Percentiles rank a stretch among this genome's conserved stretches.
These are phyloP conservation scores for Amoeboaphelidium protococcarum DNA, from an alignment of 371 early-diverging fungal genomes.

Conservation along the genomic window DNA sequence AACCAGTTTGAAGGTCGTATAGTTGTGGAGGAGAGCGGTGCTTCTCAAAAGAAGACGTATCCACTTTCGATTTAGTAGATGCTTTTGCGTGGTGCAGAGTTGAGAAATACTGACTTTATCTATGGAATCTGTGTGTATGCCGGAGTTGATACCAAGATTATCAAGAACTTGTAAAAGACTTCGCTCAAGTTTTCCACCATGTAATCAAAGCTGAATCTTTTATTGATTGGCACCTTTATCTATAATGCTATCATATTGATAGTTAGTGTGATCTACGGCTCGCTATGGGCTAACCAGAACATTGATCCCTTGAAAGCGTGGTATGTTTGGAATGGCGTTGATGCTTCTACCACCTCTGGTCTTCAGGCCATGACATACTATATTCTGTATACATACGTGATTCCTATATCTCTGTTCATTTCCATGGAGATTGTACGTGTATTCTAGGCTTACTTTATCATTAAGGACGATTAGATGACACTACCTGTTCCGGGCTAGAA, in stretches of 20 bases:
- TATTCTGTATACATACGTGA: constrained; percentile 20
- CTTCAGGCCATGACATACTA: constrained; percentile 5
- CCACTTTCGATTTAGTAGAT: constrained; percentile 17
- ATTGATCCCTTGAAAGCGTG: background rate
- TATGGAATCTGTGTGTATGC: constrained; percentile 18
- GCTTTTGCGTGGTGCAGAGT: constrained; percentile 20
- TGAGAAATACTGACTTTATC: constrained; percentile 21
- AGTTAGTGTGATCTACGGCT: background rate
- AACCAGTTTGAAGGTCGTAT: constrained; percentile 16
- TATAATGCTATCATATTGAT: constrained; percentile 8
- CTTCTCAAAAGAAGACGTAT: constrained; percentile 1
- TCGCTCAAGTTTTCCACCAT: constrained; percentile 20
- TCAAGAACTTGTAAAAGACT: constrained; percentile 14
- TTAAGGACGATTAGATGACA: constrained; percentile 5
- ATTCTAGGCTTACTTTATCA: constrained; percentile 14
- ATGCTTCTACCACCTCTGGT: background rate
- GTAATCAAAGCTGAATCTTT: constrained; percentile 21
- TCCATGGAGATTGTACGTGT: constrained; percentile 31
- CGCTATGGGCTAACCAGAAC: background rate
- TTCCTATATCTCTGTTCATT: constrained; percentile 41
- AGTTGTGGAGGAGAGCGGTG: background rate
- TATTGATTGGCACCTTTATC: constrained; percentile 18
- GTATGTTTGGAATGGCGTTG: background rate
- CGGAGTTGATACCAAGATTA: constrained; percentile 23
- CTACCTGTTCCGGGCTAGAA: too few relatives aligned